Evolutionary conservation across 2,329 filamentous ascomycete species (phyloP).

Genomic region (Capronia americana): DNA sequence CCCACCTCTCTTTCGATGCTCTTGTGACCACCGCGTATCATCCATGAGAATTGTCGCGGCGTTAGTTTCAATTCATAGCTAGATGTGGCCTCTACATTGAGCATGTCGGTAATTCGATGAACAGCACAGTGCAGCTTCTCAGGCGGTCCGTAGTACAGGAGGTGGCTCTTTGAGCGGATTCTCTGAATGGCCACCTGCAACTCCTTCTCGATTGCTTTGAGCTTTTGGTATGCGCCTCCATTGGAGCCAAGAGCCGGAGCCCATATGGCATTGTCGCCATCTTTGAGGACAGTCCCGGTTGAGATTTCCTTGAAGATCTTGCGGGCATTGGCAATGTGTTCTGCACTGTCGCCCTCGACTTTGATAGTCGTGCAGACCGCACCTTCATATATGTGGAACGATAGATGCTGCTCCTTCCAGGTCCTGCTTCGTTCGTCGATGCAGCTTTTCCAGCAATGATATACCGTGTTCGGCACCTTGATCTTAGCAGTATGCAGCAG

Average conservation of each 20-base stretch:
- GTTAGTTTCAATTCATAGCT: constrained; percentile 32
- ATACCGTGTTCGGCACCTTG: constrained; percentile 48
- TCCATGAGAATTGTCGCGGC: constrained; percentile 35
- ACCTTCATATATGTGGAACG: constrained; percentile 39
- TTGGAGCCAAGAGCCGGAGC: constrained; percentile 30
- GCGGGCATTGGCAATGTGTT: constrained; percentile 11
- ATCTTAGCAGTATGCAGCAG: constrained; percentile 49
- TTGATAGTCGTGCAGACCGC: constrained; percentile 46
- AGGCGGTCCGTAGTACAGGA: constrained; percentile 37
- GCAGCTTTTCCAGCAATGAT: constrained; percentile 42
- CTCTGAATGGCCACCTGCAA: constrained; percentile 37
- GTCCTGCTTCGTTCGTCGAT: constrained; percentile 40
- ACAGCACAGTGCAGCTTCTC: constrained; percentile 37
- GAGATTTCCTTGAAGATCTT: constrained; percentile 21
- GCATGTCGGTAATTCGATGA: constrained; percentile 30
- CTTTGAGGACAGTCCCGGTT: constrained; percentile 8
- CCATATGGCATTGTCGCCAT: constrained; percentile 14
- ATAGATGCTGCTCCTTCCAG: constrained; percentile 44
- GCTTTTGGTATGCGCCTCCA: constrained; percentile 35
- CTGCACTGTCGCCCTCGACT: constrained; percentile 45
- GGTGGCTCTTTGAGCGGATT: constrained; percentile 38
- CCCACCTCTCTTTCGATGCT: constrained; percentile 33
- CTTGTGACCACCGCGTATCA: constrained; percentile 35
- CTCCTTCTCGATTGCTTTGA: constrained; percentile 38
- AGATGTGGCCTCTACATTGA: constrained; percentile 30